Conservation (phyloP, 129 eudicot species). For the Flaveria sonorensis region DNA sequence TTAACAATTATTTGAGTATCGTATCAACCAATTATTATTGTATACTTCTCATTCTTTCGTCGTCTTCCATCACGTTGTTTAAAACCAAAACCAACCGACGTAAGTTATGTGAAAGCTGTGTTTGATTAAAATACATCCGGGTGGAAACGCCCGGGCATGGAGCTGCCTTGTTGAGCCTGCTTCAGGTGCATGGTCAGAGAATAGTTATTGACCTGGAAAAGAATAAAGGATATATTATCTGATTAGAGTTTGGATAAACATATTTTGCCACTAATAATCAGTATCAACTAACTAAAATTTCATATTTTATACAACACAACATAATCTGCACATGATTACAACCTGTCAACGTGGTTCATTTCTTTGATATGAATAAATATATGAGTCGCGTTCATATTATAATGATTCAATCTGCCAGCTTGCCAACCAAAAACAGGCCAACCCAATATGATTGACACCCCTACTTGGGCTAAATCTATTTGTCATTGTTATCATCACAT, state of each 20-base stretch:
- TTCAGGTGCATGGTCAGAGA: slow-evolving; percentile 93
- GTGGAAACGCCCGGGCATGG: slow-evolving; percentile 82
- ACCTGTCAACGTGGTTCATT: neutral
- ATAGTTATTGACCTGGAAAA: slow-evolving; percentile 76
- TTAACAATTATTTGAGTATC: neutral
- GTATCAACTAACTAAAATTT: neutral
- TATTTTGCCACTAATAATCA: neutral
- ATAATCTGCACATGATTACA: neutral
- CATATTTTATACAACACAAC: neutral
- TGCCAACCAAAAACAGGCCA: neutral
- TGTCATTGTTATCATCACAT: neutral
- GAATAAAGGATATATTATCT: neutral
- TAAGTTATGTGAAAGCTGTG: neutral
- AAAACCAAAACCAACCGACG: neutral
- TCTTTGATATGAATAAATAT: neutral
- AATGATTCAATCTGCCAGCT: neutral
- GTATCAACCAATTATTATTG: slow-evolving; percentile 2
- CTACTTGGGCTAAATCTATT: neutral
- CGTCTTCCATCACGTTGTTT: neutral
- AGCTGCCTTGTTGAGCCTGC: slow-evolving; percentile 93
- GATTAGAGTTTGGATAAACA: neutral
- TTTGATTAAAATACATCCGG: slow-evolving; percentile 76
- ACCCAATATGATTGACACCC: neutral
- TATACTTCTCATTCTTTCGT: neutral
- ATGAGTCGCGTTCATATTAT: neutral